Conservation (phyloP, 1,284 basidiomycete species). For the Trichosporon faecale region DNA sequence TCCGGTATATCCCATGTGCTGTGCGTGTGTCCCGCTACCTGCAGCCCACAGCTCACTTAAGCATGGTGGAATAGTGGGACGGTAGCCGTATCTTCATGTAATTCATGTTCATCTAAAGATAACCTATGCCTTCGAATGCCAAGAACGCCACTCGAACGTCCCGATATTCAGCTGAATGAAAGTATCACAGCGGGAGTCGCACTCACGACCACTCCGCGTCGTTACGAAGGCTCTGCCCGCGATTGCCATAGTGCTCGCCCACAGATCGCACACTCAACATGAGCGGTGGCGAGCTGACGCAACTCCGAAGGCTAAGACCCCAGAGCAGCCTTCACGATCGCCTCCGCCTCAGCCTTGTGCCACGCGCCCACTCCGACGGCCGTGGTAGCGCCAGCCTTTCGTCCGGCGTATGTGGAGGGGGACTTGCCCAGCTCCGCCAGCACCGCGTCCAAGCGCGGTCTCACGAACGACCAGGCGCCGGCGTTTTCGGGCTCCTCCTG, state of each 20-base stretch:
- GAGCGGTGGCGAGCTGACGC: neutral
- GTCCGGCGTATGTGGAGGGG: constrained; percentile 60
- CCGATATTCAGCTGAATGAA: neutral
- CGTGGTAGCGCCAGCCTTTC: constrained; percentile 68
- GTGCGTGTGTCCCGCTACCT: neutral
- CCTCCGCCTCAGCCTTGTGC: constrained; percentile 65
- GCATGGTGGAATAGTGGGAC: neutral
- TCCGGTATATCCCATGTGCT: neutral
- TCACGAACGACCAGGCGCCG: constrained; percentile 70
- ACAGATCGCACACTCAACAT: neutral
- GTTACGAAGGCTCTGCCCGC: neutral
- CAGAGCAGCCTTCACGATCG: constrained; percentile 58
- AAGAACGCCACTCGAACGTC: neutral
- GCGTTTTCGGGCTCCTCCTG: constrained; percentile 87
- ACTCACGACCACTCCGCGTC: neutral
- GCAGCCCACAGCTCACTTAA: neutral
- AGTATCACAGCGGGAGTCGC: neutral
- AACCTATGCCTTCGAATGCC: neutral
- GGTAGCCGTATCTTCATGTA: neutral
- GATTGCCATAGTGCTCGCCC: neutral
- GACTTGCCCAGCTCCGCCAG: constrained; percentile 48
- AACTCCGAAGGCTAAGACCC: neutral
- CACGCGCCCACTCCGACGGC: constrained; percentile 71
- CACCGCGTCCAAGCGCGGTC: constrained; percentile 59
- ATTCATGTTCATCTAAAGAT: neutral